Evolutionary conservation across 1,284 basidiomycete species (phyloP), one percentile per base, ranked within the genome.

Genomic region (Irpex rosettiformis): DNA sequence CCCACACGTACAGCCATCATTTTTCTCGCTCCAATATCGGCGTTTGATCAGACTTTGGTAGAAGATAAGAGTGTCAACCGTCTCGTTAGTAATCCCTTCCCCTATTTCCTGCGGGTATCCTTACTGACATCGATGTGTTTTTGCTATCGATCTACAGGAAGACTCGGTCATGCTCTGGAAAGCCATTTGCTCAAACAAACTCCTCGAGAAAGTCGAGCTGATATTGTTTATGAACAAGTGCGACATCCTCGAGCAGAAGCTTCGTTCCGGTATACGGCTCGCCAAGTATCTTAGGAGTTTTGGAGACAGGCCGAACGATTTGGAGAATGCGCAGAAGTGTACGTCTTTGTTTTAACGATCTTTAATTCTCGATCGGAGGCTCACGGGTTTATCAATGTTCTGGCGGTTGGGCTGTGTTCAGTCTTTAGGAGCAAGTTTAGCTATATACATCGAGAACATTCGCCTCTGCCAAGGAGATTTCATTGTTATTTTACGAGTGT

Each of bases 221-320:
- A 84, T 91, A 53, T 77, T 91, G 25, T 91, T 91, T 76, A 77
- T 91, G 56, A 91, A 91, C 74, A 91, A 91, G 65, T 91, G 89
- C 64, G 89, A 91, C 69, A 84, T 91, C 57, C 73, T 91, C 48
- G 82, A 85, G 52, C 67, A 75, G 57, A 91, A 91, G 72, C 73
- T 91, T 33, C 74, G 77, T 13, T 72, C 81, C 1, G 89, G 89
- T 16, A 77, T 86, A 37, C 76, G 77, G 55, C 69, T 91, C 56
- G 71, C 81, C 58, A 84, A 86, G 71, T 91, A 90, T 64, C 83
- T 91, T 57, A 79, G 84, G 60, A 89, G 83, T 67, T 91, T 88
- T 65, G 85, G 85, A 16, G 88, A 91, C 62, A 76, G 89, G 54
- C 74, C 78, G 57, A 91, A 91, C 59, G 84, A 89, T 65, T 70